A percentile compares a stretch with the other conserved stretches of the same genome.
Conservation (phyloP, 148 eudicot genomes). For the Pouteria glomerata region DNA sequence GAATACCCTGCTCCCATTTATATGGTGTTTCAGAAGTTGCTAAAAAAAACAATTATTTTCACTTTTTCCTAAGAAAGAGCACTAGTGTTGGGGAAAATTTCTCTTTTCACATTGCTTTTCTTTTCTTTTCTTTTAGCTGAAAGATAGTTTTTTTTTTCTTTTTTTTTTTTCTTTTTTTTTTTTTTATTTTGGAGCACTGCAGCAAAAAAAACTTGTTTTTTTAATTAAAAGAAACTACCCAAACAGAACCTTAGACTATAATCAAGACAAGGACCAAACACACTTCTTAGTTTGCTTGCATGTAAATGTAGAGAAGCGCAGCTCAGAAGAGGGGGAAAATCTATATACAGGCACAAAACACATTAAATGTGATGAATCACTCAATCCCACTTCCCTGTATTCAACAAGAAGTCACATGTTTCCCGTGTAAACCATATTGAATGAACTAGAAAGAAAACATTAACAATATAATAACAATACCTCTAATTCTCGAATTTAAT, state of each 20-base stretch:
- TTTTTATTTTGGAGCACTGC: too few relatives aligned
- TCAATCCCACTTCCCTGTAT: slow-evolving; percentile 23
- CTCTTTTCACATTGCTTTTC: too few relatives aligned
- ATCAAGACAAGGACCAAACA: too few relatives aligned
- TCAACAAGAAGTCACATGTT: neutral
- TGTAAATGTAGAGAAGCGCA: neutral
- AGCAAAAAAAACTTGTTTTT: neutral
- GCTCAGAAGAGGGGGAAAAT: neutral
- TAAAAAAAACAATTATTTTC: too few relatives aligned
- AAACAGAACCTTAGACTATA: neutral
- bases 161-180: too few relatives aligned
- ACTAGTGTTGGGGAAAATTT: too few relatives aligned
- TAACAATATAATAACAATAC: neutral
- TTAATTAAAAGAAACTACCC: neutral
- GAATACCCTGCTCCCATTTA: too few relatives aligned
- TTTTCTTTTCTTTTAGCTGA: too few relatives aligned
- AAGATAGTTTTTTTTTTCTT: too few relatives aligned
- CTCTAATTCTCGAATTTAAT: neutral
- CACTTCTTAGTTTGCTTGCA: neutral
- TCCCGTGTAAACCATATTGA: neutral
- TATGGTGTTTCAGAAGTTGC: too few relatives aligned
- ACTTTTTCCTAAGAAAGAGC: too few relatives aligned
- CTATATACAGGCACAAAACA: neutral
- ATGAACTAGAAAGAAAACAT: neutral
- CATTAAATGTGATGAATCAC: neutral